Base-by-base conservation (phyloP, 495 filamentous ascomycete species). In the Aspergillus ostianus region DNA sequence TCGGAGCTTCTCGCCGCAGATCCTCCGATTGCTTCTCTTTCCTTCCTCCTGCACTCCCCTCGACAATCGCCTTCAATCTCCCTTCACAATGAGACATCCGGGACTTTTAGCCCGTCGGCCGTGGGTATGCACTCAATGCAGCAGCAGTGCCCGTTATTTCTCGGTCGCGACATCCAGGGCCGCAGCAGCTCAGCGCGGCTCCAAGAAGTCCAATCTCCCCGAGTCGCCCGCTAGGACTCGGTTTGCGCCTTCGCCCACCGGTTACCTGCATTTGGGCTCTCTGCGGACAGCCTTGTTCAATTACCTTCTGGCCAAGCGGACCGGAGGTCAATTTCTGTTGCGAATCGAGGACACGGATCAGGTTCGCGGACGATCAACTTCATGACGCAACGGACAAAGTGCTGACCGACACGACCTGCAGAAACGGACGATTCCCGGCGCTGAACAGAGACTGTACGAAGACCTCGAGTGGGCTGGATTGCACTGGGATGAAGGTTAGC, bases 271-370 rank as follows among this genome's bases (percentile, higher is more conserved):
- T 74, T 82, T 98, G 36, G 94, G 94, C 32, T 94, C 91, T 10
- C 72, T 98, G 53, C 81, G 94, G 59, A 98, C 94, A 2, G 95
- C 95, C 0, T 71, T 98, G 19, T 98, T 87, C 80, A 98, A 94
- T 69, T 98, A 92, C 60, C 78, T 98, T 2, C 80, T 93, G 30
- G 94, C 94, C 13, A 92, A 87, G 70, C 82, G 85, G 9, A 97
- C 94, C 0, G 89, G 89, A 6, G 94, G 94, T n/a, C 88, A 97
- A 74, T 98, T 98, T 64, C 66, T 98, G 4, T 73, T 98, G 30
- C 85, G 94, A 52, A 85, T 98, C 62, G 94, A 98, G 79, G 94
- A 98, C 69, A 98, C 94, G 41, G 94, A 98, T 77, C 87, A 90
- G 84, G 92, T 96, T 67, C 49, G 80, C 17, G 9, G 20, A 45